phyloP scores from a whole-genome alignment of 2,329 filamentous ascomycete species.

The Lachnum nothofagi region DNA sequence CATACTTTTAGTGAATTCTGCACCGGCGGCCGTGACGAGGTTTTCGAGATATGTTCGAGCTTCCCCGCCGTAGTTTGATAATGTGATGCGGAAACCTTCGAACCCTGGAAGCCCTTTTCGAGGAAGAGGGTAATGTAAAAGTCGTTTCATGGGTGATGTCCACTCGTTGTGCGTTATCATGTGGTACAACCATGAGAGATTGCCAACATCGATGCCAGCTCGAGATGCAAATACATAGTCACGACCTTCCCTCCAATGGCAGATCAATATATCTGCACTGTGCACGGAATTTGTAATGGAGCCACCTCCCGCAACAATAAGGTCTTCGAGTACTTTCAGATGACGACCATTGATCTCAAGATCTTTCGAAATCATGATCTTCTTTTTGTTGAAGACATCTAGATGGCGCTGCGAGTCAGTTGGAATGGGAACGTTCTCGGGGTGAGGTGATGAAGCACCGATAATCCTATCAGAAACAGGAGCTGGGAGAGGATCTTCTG shows the following conservation, averaged over 20 bases:
- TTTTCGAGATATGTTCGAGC: constrained; percentile 91
- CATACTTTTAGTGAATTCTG: constrained; percentile 90
- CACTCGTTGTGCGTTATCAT: constrained; percentile 84
- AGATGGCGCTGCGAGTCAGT: constrained; percentile 48
- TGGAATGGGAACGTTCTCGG: constrained; percentile 38
- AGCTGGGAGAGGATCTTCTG: constrained; percentile 52
- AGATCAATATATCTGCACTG: constrained; percentile 77
- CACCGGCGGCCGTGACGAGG: constrained; percentile 75
- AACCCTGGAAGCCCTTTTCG: constrained; percentile 75
- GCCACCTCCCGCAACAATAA: constrained; percentile 70
- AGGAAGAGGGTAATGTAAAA: constrained; percentile 87
- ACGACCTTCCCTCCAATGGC: constrained; percentile 75
- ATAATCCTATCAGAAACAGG: constrained; percentile 56
- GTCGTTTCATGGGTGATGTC: constrained; percentile 75
- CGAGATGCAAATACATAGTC: constrained; percentile 75
- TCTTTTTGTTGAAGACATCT: constrained; percentile 71
- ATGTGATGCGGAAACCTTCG: constrained; percentile 68
- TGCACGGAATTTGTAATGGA: constrained; percentile 59
- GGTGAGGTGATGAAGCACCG: constrained; percentile 57
- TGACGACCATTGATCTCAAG: constrained; percentile 65
- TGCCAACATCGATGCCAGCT: constrained; percentile 77
- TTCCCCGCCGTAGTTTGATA: constrained; percentile 96
- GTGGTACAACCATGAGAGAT: constrained; percentile 88
- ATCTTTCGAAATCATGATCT: constrained; percentile 72
- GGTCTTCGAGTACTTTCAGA: constrained; percentile 58